Conservation (phyloP, 1,284 basidiomycete genomes). For the Moesziomyces globuligerus region DNA sequence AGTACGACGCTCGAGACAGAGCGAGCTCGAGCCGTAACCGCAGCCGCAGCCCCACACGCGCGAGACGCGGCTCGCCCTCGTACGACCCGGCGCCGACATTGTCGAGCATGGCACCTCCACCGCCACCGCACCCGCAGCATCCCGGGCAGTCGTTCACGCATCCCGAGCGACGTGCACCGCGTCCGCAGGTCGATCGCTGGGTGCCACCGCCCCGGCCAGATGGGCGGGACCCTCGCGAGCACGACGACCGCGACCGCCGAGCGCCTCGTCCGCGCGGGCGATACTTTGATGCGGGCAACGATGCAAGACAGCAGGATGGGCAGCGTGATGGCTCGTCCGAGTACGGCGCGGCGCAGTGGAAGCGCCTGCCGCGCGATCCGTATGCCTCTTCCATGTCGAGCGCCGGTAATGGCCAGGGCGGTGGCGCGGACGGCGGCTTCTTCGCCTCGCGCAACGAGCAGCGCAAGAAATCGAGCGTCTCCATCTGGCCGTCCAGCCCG, state of each 20-base stretch:
- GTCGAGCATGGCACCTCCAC: constrained; percentile 13
- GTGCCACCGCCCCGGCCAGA: constrained; percentile 37
- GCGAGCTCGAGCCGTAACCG: constrained; percentile 17
- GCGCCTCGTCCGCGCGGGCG: constrained; percentile 12
- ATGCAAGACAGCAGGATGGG: background rate
- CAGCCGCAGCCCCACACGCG: background rate
- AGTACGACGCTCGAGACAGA: background rate
- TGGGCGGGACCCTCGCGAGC: background rate
- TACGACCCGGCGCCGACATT: constrained; percentile 18
- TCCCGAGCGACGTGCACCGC: constrained; percentile 35
- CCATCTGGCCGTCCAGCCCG: constrained; percentile 57
- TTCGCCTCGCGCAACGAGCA: constrained; percentile 51
- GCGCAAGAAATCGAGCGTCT: constrained; percentile 48
- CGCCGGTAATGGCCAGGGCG: constrained; percentile 3
- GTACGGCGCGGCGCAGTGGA: constrained; percentile 43
- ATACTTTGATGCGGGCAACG: constrained; percentile 25
- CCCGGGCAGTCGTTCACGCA: constrained; percentile 19
- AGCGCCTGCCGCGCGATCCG: constrained; percentile 37
- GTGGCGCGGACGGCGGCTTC: constrained; percentile 26
- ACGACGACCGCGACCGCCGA: constrained; percentile 1
- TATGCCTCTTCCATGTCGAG: constrained; percentile 29
- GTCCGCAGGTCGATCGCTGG: constrained; percentile 38
- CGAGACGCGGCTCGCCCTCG: constrained; percentile 17
- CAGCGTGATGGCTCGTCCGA: constrained; percentile 12
- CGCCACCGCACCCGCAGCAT: too few species aligned